These are phyloP conservation scores for Chaetoscypha palmicola DNA, from an alignment of 2,329 filamentous ascomycete species.

Conservation along the genomic window DNA sequence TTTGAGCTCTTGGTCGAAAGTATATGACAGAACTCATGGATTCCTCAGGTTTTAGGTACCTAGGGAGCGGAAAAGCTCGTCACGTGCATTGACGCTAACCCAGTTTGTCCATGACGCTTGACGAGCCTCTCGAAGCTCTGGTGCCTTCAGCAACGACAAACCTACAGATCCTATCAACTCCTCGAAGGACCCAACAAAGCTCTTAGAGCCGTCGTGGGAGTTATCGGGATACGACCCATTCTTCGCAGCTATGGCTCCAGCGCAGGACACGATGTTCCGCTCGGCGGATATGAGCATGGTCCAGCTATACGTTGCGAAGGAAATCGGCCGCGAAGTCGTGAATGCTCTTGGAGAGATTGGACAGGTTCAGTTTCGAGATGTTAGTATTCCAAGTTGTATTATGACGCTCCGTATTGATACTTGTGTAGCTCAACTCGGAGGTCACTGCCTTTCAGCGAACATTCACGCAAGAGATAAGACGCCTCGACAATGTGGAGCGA, in stretches of 20 bases:
- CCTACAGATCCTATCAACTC: conserved; percentile 3
- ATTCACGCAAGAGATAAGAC: conserved; percentile 94
- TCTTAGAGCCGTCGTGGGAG: conserved; percentile 14
- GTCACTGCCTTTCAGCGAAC: conserved; percentile 93
- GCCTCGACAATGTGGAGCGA: conserved; percentile 95
- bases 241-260: conserved; percentile 48
- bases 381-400: conserved; percentile 36
- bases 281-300: conserved; percentile 99
- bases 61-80: no score
- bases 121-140: conserved; percentile 2
- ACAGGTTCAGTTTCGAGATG: conserved; percentile 94
- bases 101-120: no score
- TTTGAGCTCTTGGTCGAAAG: no score
- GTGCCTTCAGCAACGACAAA: conserved; percentile 4
- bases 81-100: no score
- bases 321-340: conserved; percentile 96
- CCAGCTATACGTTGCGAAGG: conserved; percentile 98
- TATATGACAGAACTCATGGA: no score
- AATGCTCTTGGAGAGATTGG: conserved; percentile 94
- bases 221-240: conserved; percentile 13
- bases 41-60: no score
- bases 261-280: conserved; percentile 94
- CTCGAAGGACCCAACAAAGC: background rate
- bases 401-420: conserved; percentile 16
- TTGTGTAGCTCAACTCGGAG: conserved; percentile 74